These are phyloP conservation scores for Fagus crenata DNA, from an alignment of 306 rosid genomes.

Conservation along the genomic window DNA sequence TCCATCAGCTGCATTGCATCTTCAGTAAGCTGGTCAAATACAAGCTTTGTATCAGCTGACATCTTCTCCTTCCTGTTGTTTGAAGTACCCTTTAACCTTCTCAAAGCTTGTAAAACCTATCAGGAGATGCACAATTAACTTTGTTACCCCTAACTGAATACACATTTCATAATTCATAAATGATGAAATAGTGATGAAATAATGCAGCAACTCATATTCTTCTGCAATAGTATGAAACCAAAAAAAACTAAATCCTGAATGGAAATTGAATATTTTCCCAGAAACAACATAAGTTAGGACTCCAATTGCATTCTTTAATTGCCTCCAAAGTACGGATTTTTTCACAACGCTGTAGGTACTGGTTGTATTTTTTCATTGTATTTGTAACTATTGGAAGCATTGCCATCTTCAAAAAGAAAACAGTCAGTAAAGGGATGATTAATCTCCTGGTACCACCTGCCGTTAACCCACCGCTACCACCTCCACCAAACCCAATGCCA, in stretches of 20 bases:
- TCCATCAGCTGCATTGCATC: conserved; percentile 92
- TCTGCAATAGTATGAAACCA: neutral
- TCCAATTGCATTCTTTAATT: neutral
- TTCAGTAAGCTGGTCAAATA: conserved; percentile 94
- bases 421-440: too few species aligned
- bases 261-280: neutral
- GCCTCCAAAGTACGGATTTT: too few species aligned
- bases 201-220: neutral
- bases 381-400: too few species aligned
- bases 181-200: neutral
- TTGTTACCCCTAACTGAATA: conserved; percentile 15
- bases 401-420: too few species aligned
- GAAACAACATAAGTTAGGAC: neutral
- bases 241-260: neutral
- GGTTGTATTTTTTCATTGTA: too few species aligned
- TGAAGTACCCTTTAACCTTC: conserved; percentile 87
- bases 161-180: neutral
- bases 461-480: too few species aligned
- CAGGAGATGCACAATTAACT: conserved; percentile 32
- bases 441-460: too few species aligned
- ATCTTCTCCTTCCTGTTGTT: conserved; percentile 79
- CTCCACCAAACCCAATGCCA: too few species aligned
- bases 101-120: conserved; percentile 84
- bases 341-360: too few species aligned
- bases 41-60: conserved; percentile 63